phyloP scores from a whole-genome alignment of 2,329 filamentous ascomycete species.

The Trichoderma cornu-damae region DNA sequence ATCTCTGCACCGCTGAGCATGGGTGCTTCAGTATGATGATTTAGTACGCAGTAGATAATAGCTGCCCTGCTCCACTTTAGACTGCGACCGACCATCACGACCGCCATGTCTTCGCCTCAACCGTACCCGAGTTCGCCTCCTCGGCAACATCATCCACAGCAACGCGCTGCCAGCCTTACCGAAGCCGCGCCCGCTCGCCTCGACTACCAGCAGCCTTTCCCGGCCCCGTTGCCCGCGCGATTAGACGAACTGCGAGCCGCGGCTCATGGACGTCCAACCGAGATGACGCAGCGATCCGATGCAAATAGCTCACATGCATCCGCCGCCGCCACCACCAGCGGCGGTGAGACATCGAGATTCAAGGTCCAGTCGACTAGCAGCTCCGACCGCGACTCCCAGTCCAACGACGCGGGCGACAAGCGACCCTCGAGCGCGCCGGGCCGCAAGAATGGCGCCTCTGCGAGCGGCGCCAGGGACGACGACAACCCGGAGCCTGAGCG shows the following conservation, averaged over 20 bases:
- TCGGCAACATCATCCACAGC: constrained; percentile 20
- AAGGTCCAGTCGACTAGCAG: constrained; percentile 28
- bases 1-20: constrained; percentile 2
- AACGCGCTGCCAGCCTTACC: constrained; percentile 26
- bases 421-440: constrained; percentile 45
- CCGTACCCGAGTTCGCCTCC: constrained; percentile 18
- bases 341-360: constrained; percentile 30
- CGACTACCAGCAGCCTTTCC: constrained; percentile 18
- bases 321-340: constrained; percentile 28
- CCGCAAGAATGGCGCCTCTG: constrained; percentile 34
- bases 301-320: constrained; percentile 30
- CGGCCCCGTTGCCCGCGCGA: constrained; percentile 25
- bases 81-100: constrained; percentile 19
- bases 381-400: constrained; percentile 28
- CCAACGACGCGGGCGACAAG: constrained; percentile 31
- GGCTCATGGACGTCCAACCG: constrained; percentile 24
- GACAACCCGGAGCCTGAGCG: constrained; percentile 35
- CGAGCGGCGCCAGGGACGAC: constrained; percentile 29
- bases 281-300: constrained; percentile 34
- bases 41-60: constrained; percentile 16
- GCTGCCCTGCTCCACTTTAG: constrained; percentile 18
- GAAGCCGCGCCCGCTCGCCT: constrained; percentile 19
- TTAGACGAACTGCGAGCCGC: constrained; percentile 22
- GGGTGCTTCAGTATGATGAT: constrained; percentile 16
- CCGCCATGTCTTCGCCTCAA: constrained; percentile 18